phyloP scores from a whole-genome alignment of 106 monocot species.

The Acorus calamus region DNA sequence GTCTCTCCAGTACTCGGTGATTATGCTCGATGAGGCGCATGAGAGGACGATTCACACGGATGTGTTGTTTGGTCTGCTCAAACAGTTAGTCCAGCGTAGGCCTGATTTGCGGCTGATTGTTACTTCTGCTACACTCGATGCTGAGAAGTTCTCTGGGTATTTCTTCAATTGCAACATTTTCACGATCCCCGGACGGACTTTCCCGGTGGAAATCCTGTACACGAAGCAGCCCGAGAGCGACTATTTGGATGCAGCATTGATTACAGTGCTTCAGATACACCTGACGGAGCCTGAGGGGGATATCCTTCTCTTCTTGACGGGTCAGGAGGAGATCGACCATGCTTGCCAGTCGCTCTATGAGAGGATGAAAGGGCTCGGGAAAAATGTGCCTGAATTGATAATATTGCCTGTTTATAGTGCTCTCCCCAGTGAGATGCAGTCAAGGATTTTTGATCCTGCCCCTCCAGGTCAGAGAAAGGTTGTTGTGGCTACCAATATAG shows the following conservation, averaged over 20 bases:
- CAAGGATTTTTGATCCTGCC: conserved; percentile 86
- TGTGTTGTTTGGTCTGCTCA: conserved; percentile 86
- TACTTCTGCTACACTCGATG: conserved; percentile 89
- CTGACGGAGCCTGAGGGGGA: conserved; percentile 95
- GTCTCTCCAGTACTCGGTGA: conserved; percentile 84
- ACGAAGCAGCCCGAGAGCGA: conserved; percentile 89
- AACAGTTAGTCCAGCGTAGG: conserved; percentile 66
- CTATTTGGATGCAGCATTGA: conserved; percentile 89
- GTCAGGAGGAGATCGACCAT: conserved; percentile 94
- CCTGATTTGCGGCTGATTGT: conserved; percentile 79
- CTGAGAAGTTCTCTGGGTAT: conserved; percentile 94
- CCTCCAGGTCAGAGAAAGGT: conserved; percentile 93
- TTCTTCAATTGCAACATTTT: conserved; percentile 93
- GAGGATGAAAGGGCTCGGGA: conserved; percentile 90
- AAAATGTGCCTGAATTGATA: conserved; percentile 87
- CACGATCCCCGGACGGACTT: conserved; percentile 89
- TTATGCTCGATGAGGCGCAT: conserved; percentile 97
- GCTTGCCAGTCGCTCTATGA: conserved; percentile 93
- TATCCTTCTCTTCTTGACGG: conserved; percentile 84
- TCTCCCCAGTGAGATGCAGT: conserved; percentile 94
- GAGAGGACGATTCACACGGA: conserved; percentile 93
- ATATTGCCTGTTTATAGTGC: conserved; percentile 98
- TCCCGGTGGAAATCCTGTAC: conserved; percentile 92
- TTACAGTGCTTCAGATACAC: conserved; percentile 88
- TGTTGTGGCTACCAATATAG: conserved; percentile 92